Conservation (phyloP, 2,329 filamentous ascomycete genomes). For the Tolypocladium pustulatum region DNA sequence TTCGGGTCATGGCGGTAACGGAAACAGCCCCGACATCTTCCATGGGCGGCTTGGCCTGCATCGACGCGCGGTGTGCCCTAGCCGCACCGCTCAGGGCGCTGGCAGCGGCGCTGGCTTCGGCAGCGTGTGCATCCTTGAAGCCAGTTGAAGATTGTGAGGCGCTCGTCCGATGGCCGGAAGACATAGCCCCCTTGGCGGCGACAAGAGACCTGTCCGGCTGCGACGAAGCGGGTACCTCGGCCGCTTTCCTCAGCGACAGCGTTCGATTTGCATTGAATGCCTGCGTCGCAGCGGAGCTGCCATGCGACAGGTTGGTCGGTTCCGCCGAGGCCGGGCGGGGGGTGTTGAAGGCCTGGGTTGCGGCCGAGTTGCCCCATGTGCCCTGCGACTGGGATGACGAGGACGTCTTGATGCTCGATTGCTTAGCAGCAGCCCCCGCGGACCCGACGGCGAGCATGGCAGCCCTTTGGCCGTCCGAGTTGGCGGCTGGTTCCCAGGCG, state of each 20-base stretch:
- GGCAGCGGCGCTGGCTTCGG: constrained; percentile 35
- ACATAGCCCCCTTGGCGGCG: constrained; percentile 70
- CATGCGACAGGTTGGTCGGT: constrained; percentile 10
- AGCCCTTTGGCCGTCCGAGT: constrained; percentile 60
- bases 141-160: constrained; percentile 1
- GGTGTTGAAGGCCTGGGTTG: constrained; percentile 53
- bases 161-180: constrained; percentile 21
- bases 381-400: constrained; percentile 15
- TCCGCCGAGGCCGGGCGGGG: constrained; percentile 9
- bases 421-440: constrained; percentile 20
- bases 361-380: constrained; percentile 56
- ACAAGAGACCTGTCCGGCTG: constrained; percentile 55
- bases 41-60: constrained; percentile 32
- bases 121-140: constrained; percentile 3
- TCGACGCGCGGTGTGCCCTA: constrained; percentile 47
- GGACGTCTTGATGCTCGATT: constrained; percentile 6
- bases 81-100: constrained; percentile 68
- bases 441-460: constrained; percentile 52
- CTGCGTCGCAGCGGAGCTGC: constrained; percentile 21
- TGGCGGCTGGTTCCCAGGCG: constrained; percentile 52
- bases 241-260: constrained; percentile 14
- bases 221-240: constrained; percentile 19
- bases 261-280: constrained; percentile 25
- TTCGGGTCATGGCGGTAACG: constrained; percentile 55
- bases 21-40: constrained; percentile 58